These are phyloP conservation scores for Pelargonium cotyledonis DNA, from an alignment of 441 rosid species.

Conservation along the genomic window DNA sequence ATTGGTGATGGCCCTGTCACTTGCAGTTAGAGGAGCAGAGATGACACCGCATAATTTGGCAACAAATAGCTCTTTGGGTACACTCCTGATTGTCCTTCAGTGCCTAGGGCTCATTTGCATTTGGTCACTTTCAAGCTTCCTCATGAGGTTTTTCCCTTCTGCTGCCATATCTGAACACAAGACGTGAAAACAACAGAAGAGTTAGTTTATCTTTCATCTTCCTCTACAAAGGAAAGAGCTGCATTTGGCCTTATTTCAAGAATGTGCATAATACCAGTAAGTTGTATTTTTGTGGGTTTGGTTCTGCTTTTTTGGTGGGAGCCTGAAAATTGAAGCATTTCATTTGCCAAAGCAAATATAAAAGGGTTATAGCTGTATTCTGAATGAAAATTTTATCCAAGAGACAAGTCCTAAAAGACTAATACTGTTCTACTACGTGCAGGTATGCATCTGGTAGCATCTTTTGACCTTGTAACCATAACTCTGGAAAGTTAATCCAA, in stretches of 20 bases:
- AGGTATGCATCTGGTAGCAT: slow-evolving; percentile 9
- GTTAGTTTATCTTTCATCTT: slow-evolving; percentile 14
- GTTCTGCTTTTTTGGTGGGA: slow-evolving; percentile 13
- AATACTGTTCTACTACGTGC: slow-evolving; percentile 12
- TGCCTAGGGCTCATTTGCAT: slow-evolving; percentile 83
- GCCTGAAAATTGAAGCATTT: slow-evolving; percentile 10
- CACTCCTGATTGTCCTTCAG: slow-evolving; percentile 83
- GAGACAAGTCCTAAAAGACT: neutral
- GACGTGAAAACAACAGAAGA: slow-evolving; percentile 18
- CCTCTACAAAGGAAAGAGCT: slow-evolving; percentile 11
- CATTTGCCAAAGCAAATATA: slow-evolving; percentile 12
- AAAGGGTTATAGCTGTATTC: slow-evolving; percentile 20
- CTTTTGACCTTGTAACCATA: slow-evolving; percentile 17
- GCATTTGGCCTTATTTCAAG: slow-evolving; percentile 14
- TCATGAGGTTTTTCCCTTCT: slow-evolving; percentile 60
- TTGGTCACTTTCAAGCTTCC: slow-evolving; percentile 96
- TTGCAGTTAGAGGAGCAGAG: slow-evolving; percentile 85
- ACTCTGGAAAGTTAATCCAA: slow-evolving; percentile 12
- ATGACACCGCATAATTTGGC: slow-evolving; percentile 78
- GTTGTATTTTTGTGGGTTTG: slow-evolving; percentile 1
- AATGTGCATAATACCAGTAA: neutral
- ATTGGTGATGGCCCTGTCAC: slow-evolving; percentile 82
- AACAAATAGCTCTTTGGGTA: slow-evolving; percentile 73
- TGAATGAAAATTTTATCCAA: slow-evolving; percentile 13
- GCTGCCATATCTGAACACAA: slow-evolving; percentile 29